Conservation (phyloP, 768 basidiomycete genomes). For the Royoungia palumana region DNA sequence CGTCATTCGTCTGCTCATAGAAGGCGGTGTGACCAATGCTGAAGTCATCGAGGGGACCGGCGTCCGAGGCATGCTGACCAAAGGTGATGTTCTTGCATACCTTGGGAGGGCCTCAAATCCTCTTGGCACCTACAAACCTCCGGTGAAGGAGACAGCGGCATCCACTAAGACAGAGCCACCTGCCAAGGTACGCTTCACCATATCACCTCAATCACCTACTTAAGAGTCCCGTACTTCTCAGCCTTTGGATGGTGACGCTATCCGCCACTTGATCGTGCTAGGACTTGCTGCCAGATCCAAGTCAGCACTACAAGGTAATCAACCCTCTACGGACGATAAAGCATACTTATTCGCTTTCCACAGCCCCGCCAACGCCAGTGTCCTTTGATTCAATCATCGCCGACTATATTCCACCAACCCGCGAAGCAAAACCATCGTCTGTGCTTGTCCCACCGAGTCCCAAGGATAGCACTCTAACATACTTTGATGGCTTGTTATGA, state of each 20-base stretch:
- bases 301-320: constrained; percentile 39
- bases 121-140: constrained; percentile 66
- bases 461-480: constrained; percentile 33
- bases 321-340: background rate
- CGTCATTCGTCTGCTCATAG: constrained; percentile 73
- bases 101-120: constrained; percentile 82
- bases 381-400: constrained; percentile 74
- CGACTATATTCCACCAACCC: constrained; percentile 58
- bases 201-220: background rate
- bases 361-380: constrained; percentile 40
- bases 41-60: constrained; percentile 84
- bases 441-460: constrained; percentile 5
- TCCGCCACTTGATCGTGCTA: constrained; percentile 64
- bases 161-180: constrained; percentile 35
- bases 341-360: constrained; percentile 7
- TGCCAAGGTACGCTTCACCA: constrained; percentile 33
- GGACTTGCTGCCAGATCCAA: constrained; percentile 54
- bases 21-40: constrained; percentile 51
- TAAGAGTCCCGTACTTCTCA: constrained; percentile 11
- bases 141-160: constrained; percentile 26
- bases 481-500: constrained; percentile 42
- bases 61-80: constrained; percentile 89
- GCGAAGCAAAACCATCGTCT: constrained; percentile 15
- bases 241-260: constrained; percentile 60
- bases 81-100: constrained; percentile 88